Evolutionary conservation across 768 basidiomycete genomes (phyloP).

Genomic region (Phlegmacium glaucopus): DNA sequence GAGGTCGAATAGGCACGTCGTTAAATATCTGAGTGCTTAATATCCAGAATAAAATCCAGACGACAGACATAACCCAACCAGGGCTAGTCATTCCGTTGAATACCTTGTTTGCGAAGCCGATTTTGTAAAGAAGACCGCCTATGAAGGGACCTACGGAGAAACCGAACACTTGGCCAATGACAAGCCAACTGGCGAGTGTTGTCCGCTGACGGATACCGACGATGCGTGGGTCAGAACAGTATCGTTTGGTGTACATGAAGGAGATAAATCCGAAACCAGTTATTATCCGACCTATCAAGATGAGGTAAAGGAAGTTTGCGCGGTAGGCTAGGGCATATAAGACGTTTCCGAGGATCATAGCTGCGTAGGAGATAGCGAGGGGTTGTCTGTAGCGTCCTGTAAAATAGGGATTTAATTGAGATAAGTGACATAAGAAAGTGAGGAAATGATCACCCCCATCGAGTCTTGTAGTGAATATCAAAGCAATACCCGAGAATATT

Average conservation of each 20-base stretch:
- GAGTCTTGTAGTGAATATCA: constrained; percentile 51
- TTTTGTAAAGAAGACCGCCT: constrained; percentile 58
- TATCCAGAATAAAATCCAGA: constrained; percentile 53
- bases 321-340: constrained; percentile 61
- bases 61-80: constrained; percentile 57
- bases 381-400: constrained; percentile 54
- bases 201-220: constrained; percentile 63
- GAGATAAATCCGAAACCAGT: constrained; percentile 56
- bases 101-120: constrained; percentile 50
- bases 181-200: constrained; percentile 58
- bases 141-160: constrained; percentile 63
- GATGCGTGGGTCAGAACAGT: constrained; percentile 68
- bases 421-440: background rate
- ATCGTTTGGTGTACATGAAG: constrained; percentile 68
- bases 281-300: constrained; percentile 68
- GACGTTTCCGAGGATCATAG: constrained; percentile 53
- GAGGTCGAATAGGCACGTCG: constrained; percentile 28
- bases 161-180: constrained; percentile 59
- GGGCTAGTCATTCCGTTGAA: constrained; percentile 72
- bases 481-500: constrained; percentile 52
- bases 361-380: constrained; percentile 50
- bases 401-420: background rate
- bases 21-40: constrained; percentile 32
- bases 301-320: constrained; percentile 60
- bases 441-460: constrained; percentile 46